Conservation (phyloP, 1,284 basidiomycete genomes). For the Jaminaea rosea region DNA sequence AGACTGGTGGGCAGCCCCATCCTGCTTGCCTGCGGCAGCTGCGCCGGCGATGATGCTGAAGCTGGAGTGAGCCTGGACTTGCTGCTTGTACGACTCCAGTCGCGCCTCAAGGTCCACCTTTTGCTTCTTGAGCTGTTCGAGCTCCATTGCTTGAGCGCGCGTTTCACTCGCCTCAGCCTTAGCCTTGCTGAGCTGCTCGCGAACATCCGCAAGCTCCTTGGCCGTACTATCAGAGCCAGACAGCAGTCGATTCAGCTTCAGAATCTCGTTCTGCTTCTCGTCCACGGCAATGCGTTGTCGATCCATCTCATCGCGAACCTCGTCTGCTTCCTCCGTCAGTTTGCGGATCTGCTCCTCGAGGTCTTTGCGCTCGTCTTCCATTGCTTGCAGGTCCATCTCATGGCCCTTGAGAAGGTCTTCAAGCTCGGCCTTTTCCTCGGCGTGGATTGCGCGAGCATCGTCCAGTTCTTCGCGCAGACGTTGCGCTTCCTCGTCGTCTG, state of each 20-base stretch:
- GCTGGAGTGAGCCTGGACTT: background rate
- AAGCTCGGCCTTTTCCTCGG: background rate
- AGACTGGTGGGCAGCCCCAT: background rate
- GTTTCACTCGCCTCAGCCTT: background rate
- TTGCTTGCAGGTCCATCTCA: background rate
- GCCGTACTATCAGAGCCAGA: no score
- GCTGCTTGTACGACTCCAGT: background rate
- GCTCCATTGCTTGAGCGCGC: no score
- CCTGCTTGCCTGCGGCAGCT: background rate
- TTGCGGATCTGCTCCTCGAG: background rate
- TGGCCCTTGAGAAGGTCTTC: background rate
- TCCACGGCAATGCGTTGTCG: slow-evolving; percentile 1
- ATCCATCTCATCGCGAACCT: no score
- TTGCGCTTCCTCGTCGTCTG: no score
- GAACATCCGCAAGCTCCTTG: no score
- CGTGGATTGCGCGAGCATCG: background rate
- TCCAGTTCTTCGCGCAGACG: background rate
- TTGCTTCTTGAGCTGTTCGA: background rate
- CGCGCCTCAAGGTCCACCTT: background rate
- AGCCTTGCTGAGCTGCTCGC: background rate
- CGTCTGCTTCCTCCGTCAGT: background rate
- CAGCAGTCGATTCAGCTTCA: background rate
- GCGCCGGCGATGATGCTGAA: background rate
- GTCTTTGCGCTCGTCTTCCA: background rate
- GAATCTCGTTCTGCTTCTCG: slow-evolving; percentile 4